Percentiles rank a stretch among this genome's conserved stretches.
Evolutionary conservation across 2,329 filamentous ascomycete genomes (phyloP).

Genomic region (Macrophomina phaseolina): DNA sequence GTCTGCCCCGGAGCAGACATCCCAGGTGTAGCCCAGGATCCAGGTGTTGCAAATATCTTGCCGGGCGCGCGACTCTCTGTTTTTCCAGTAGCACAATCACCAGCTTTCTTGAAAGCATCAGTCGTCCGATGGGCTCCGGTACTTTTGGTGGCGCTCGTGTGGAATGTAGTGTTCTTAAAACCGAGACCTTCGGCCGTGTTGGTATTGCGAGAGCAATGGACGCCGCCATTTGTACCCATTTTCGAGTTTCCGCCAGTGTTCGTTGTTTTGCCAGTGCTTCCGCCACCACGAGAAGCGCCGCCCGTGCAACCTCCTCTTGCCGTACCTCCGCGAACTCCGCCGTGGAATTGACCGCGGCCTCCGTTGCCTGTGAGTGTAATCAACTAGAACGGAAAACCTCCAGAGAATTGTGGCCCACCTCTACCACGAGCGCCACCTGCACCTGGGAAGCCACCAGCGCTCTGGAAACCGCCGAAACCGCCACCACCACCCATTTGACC

Average conservation of each 20-base stretch:
- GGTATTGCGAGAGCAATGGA: neutral
- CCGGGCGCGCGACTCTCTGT: neutral
- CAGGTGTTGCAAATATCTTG: neutral
- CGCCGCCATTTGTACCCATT: neutral
- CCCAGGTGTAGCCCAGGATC: neutral
- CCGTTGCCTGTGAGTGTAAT: conserved; percentile 5
- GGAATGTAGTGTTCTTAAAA: neutral
- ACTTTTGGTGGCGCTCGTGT: neutral
- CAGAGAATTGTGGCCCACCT: conserved; percentile 14
- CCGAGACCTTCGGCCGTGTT: neutral
- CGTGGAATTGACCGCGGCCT: neutral
- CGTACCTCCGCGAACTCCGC: neutral
- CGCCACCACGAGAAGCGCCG: conserved; percentile 10
- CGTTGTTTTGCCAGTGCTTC: conserved; percentile 11
- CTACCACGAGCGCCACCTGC: conserved; percentile 21
- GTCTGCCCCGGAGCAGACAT: neutral
- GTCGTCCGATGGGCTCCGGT: neutral
- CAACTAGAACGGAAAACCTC: conserved; percentile 26
- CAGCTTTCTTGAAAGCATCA: neutral
- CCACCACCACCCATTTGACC: conserved; percentile 20
- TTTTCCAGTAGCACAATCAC: neutral
- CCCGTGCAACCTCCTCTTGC: conserved; percentile 1
- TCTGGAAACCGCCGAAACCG: conserved; percentile 8
- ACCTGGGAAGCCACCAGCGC: neutral
- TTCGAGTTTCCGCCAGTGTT: neutral